Base-by-base conservation (phyloP, 805 yeast species). In the Teunomyces barrocoloradensis region DNA sequence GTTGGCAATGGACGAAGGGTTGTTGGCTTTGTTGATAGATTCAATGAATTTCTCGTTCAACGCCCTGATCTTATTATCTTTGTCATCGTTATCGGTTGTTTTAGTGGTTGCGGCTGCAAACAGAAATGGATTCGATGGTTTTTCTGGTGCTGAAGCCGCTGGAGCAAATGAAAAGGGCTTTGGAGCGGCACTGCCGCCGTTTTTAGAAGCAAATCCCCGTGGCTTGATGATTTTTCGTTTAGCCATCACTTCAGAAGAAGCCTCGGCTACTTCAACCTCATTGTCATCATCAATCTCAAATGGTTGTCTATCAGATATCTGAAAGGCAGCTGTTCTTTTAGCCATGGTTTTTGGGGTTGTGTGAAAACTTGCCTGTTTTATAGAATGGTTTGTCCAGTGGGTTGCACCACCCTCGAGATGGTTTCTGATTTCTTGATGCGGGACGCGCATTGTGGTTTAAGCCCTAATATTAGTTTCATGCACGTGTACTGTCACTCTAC, bases 191-290 rank as follows among this genome's bases (percentile, higher is more conserved):
- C 32, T 30, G 15, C 28, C 20, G 2, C 43, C 39, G 18, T 17
- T 29, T 12, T 21, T 34, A 27, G n/a, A 25, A 18, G 40, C 15
- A n/a, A 37, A n/a, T 5, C 40, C 40, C 29, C 40, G 40, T 12
- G 86, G 85, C 58, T 77, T 73, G 23, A 87, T 77, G 48, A 88
- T 86, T 69, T 82, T 85, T 58, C 97, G 74, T 47, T 69, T 75
- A 23, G 89, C 79, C 77, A 89, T 64, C 5, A 80, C 82, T 4
- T 75, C 81, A 3, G 78, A 72, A 1, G 87, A 74, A 0, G 96
- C 94, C 41, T 52, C 60, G n/a, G 41, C 47, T n/a, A 56, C 49
- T 29, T 74, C 69, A 32, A 60, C 52, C 5, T 49, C 53, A 7
- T 45, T 42, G 11, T 54, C 72, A 6, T 67, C 73, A 4, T 71